Evolutionary conservation across 2,329 filamentous ascomycete species (phyloP).

Genomic region (Cephalotrichum gorgonifer): DNA sequence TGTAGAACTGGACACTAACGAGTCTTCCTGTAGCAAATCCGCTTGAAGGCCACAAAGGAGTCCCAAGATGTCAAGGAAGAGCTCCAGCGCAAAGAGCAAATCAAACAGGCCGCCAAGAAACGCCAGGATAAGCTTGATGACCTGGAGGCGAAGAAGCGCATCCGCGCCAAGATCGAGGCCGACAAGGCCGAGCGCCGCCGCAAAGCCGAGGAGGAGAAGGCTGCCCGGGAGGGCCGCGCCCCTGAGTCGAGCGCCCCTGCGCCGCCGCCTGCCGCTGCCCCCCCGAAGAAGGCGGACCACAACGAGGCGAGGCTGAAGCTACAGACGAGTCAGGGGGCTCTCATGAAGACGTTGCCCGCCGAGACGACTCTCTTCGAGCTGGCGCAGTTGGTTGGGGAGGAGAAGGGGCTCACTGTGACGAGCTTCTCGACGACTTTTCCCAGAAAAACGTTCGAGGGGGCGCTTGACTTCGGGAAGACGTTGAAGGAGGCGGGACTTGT

Average conservation of each 20-base stretch:
- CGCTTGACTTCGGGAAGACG: conserved; percentile 74
- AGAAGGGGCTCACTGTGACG: conserved; percentile 59
- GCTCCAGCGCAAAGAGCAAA: conserved; percentile 73
- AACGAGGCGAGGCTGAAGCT: conserved; percentile 74
- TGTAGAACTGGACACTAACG: background rate
- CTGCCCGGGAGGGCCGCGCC: conserved; percentile 66
- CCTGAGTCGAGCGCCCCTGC: conserved; percentile 28
- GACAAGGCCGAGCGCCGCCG: conserved; percentile 83
- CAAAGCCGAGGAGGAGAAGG: conserved; percentile 79
- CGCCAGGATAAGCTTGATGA: conserved; percentile 81
- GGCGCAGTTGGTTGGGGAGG: conserved; percentile 61
- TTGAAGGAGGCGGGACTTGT: conserved; percentile 85
- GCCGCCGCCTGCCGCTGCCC: conserved; percentile 32
- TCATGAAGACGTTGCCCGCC: conserved; percentile 80
- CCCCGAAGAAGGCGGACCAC: conserved; percentile 55
- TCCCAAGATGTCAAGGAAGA: conserved; percentile 85
- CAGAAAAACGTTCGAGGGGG: conserved; percentile 62
- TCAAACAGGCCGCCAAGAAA: conserved; percentile 84
- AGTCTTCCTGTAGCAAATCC: conserved; percentile 44
- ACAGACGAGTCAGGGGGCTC: conserved; percentile 63
- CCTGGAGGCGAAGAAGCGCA: conserved; percentile 73
- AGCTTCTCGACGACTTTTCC: conserved; percentile 85
- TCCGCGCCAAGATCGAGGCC: conserved; percentile 87
- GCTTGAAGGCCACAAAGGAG: conserved; percentile 83
- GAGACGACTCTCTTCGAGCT: conserved; percentile 92